Conservation (phyloP, 306 rosid species). For the Abrus precatorius region DNA sequence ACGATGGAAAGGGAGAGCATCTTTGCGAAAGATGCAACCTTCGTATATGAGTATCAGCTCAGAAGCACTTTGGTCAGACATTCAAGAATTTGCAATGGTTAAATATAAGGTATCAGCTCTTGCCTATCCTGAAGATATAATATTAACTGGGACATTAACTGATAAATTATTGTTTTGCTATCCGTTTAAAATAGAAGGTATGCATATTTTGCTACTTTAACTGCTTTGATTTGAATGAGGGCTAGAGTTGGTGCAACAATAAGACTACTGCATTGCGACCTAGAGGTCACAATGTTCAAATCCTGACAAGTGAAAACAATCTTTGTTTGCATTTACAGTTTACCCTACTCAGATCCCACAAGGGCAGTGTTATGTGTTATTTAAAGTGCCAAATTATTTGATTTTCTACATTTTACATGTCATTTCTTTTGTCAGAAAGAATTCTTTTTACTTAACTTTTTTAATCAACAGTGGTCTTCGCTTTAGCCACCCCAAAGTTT, state of each 20-base stretch:
- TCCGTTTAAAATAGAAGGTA: neutral
- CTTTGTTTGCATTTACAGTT: neutral
- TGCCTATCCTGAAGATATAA: conserved; percentile 15
- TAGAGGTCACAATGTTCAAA: neutral
- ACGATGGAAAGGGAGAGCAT: conserved; percentile 78
- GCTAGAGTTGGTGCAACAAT: neutral
- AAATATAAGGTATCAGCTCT: conserved; percentile 80
- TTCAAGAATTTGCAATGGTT: conserved; percentile 79
- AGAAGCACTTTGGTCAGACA: conserved; percentile 84
- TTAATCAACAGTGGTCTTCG: neutral
- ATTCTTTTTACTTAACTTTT: neutral
- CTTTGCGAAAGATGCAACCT: conserved; percentile 68
- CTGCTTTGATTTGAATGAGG: conserved; percentile 9
- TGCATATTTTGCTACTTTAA: conserved; percentile 11
- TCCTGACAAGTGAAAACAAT: neutral
- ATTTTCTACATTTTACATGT: neutral
- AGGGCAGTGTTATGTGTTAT: neutral
- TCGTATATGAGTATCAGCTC: conserved; percentile 76
- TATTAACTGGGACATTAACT: neutral
- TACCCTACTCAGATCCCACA: neutral
- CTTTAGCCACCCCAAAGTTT: neutral
- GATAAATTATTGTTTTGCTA: neutral
- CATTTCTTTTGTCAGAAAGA: neutral
- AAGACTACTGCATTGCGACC: neutral
- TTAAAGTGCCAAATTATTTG: neutral